phyloP scores from a whole-genome alignment of 1,284 basidiomycete species.

The Tremellales sp. region DNA sequence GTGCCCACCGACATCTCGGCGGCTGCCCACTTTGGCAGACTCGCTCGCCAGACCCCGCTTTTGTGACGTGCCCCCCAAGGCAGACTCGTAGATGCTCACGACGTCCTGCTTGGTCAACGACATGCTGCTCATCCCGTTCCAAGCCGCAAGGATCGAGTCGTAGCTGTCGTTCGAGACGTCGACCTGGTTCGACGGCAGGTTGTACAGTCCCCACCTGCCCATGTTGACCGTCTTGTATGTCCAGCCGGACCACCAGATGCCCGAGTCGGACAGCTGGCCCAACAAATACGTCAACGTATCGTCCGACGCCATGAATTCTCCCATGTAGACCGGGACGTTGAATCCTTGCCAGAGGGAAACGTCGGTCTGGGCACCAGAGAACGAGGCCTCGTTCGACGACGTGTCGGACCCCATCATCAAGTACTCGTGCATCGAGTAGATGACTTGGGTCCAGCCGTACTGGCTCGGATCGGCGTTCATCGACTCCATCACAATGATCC shows the following conservation, averaged over 20 bases:
- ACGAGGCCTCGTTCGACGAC: conserved; percentile 18
- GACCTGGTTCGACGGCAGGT: conserved; percentile 22
- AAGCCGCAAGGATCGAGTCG: conserved; percentile 24
- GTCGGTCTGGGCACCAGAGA: conserved; percentile 14
- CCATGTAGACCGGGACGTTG: conserved; percentile 30
- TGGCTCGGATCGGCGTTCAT: conserved; percentile 28
- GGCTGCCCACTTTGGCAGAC: too few relatives aligned
- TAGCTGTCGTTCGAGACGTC: conserved; percentile 28
- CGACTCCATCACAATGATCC: conserved; percentile 35
- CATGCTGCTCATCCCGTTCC: too few relatives aligned
- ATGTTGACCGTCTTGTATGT: conserved; percentile 28
- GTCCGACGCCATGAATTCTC: conserved; percentile 36
- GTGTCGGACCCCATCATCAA: conserved; percentile 28
- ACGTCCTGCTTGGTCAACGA: too few relatives aligned
- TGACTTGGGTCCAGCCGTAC: conserved; percentile 39
- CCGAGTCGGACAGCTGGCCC: conserved; percentile 23
- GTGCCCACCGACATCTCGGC: too few relatives aligned
- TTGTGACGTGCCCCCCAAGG: too few relatives aligned
- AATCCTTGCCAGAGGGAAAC: conserved; percentile 22
- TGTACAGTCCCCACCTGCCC: conserved; percentile 36
- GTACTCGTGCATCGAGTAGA: conserved; percentile 40
- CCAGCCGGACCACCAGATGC: conserved; percentile 33
- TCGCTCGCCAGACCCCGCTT: too few relatives aligned
- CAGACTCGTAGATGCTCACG: too few relatives aligned
- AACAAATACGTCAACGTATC: conserved; percentile 30